phyloP scores from a whole-genome alignment of 1,284 basidiomycete species.

The Jaminaea rosea region DNA sequence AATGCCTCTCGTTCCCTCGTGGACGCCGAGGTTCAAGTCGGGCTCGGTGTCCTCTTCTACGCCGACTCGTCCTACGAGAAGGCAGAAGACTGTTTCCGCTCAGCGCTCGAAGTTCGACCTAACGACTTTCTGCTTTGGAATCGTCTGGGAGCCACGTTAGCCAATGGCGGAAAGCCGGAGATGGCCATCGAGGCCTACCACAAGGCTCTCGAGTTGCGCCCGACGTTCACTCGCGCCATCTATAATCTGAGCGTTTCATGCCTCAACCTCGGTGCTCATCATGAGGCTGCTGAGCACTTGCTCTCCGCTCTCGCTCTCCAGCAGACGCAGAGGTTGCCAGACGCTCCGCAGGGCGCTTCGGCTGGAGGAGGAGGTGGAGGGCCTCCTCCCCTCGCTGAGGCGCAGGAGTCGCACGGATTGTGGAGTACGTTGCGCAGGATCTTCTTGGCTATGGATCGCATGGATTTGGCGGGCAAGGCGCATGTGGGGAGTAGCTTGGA shows the following conservation, averaged over 20 bases:
- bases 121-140: slow-evolving; percentile 96
- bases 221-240: slow-evolving; percentile 92
- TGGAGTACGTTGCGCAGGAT: slow-evolving; percentile 87
- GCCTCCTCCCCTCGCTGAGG: slow-evolving; percentile 31
- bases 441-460: slow-evolving; percentile 48
- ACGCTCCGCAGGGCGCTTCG: slow-evolving; percentile 28
- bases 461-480: slow-evolving; percentile 53
- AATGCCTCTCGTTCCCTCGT: slow-evolving; percentile 55
- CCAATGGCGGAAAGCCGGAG: slow-evolving; percentile 89
- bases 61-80: slow-evolving; percentile 67
- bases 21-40: slow-evolving; percentile 88
- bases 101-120: slow-evolving; percentile 69
- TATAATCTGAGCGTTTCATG: slow-evolving; percentile 97
- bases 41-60: slow-evolving; percentile 87
- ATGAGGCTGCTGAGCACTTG: slow-evolving; percentile 95
- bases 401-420: slow-evolving; percentile 54
- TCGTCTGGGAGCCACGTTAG: slow-evolving; percentile 83
- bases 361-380: neutral
- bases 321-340: slow-evolving; percentile 49
- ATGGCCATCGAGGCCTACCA: slow-evolving; percentile 91
- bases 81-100: slow-evolving; percentile 82
- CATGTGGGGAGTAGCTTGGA: slow-evolving; percentile 55
- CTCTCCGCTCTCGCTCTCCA: slow-evolving; percentile 80
- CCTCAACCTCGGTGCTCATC: slow-evolving; percentile 90
- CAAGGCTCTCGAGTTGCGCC: slow-evolving; percentile 81